Base-by-base conservation (phyloP, 2,329 filamentous ascomycete species). In the Conoideocrella luteorostrata region DNA sequence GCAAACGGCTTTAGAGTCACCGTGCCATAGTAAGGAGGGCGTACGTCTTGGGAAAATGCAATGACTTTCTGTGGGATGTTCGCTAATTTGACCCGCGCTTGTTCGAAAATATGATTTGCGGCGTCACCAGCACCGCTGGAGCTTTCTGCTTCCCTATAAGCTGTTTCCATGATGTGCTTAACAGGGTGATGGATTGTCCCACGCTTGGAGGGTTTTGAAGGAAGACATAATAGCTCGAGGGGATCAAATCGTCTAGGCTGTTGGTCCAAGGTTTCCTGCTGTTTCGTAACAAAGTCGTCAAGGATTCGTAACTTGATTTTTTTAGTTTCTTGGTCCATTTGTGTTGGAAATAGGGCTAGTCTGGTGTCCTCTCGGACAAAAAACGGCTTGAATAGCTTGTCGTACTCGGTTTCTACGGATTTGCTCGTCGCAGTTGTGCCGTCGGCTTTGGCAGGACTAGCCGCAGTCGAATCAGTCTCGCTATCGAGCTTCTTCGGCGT, bases 321-420 rank as follows among this genome's bases (percentile, higher is more conserved):
- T 21, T 71, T 67, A 1, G 77, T 75, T 47, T 79, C 70, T 1
- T 73, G 59, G 50, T 87, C 81, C 59, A 82, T 71, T 30, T 71
- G 61, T 22, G 78, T 78, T 3, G 68, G 70, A 39, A 71, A 66
- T 0, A 74, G 71, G 1, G 89, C 88, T 42, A 96, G 53, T n/a
- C 66, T 77, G 2, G 88, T 85, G 55, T 88, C 76, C 3, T 81
- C 73, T 46, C 88, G 84, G 36, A 93, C 58, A 49, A 85, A 90
- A 61, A 96, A 97, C 0, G 86, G 82, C 24, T 88, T 76, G 56
- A 97, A 97, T 28, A 74, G 69, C 52, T 79, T 81, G 15, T 85
- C 69, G 52, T 88, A 90, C 35, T 78, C 73, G 0, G 76, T 72
- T 39, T 52, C 57, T 21, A 48, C 42, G n/a, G 43, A 28, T 24